Base-by-base conservation (phyloP, 352 stramenopile genomes). In the Pythium phragmitis region DNA sequence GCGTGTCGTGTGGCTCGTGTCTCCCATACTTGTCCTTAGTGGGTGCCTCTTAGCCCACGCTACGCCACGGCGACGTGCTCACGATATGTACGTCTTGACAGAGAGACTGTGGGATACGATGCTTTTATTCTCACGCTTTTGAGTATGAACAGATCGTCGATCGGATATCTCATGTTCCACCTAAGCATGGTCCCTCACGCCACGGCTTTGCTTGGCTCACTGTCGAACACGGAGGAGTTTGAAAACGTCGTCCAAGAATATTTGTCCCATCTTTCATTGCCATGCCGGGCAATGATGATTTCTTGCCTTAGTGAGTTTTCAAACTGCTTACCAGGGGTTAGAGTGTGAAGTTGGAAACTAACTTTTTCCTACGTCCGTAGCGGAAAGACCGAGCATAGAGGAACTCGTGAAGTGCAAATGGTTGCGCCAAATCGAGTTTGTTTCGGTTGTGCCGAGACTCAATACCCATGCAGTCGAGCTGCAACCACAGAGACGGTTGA, bases 151-250 rank as follows among this genome's bases (percentile, higher is more conserved):
- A 88, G 79, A 7, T 70, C 72, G 14, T 76, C 77, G 6, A 81
- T 88, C 41, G 80, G 80, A 7, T 77, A 85, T 69, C 50, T 87
- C 16, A 84, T 87, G 72, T 82, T 87, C 45, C 80, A 88, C 58
- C 58, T 88, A 17, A 77, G 71, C 21, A 76, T 87, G 70, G 66
- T 79, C 42, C 73, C 75, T 0, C 70, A 78, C 7, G 56, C 48
- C 17, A 17, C 49, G 2, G n/a, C 41, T 5, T 45, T 63, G 3
- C 19, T 70, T 7, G 19, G 8, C 8, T 49, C 43, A 16, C 17
- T 16, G 23, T 28, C 26, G 2, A 49, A 60, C 49, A 63, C 70
- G 8, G 52, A 62, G 14, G 71, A 62, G 16, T 53, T 84, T 42
- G 66, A 88, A 66, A 56, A 70, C 12, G 52, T 68, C 13, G 77